Evolutionary conservation across 2,329 filamentous ascomycete species (phyloP).

Genomic region (Tolypocladium cylindrosporum): DNA sequence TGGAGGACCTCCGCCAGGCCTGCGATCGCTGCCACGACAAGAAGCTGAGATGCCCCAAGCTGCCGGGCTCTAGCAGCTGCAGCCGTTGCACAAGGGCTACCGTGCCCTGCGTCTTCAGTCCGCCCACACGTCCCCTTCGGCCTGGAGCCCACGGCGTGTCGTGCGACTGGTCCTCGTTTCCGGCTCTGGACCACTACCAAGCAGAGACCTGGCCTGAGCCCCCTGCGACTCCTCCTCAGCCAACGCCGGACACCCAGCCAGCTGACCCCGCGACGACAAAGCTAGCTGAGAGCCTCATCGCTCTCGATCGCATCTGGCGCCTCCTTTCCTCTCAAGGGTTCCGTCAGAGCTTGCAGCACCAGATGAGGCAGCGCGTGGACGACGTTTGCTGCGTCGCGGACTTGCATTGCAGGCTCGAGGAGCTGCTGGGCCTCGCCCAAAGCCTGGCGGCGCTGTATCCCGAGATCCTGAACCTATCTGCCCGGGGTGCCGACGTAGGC

Average conservation of each 20-base stretch:
- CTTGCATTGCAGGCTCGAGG: slow-evolving; percentile 19
- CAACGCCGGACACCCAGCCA: background rate
- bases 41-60: slow-evolving; percentile 34
- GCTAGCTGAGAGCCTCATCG: slow-evolving; percentile 11
- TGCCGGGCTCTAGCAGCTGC: slow-evolving; percentile 23
- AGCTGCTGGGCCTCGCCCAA: slow-evolving; percentile 22
- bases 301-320: slow-evolving; percentile 12
- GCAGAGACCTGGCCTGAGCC: background rate
- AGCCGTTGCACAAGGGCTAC: slow-evolving; percentile 31
- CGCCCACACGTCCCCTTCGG: slow-evolving; percentile 16
- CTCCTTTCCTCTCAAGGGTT: slow-evolving; percentile 2
- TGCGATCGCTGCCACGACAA: slow-evolving; percentile 37
- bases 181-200: slow-evolving; percentile 6
- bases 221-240: background rate
- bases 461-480: slow-evolving; percentile 9
- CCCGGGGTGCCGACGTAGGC: background rate
- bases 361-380: slow-evolving; percentile 12
- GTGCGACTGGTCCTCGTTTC: slow-evolving; percentile 13
- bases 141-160: background rate
- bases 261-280: slow-evolving; percentile 3
- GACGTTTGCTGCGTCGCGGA: slow-evolving; percentile 13
- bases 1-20: slow-evolving; percentile 15
- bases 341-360: slow-evolving; percentile 10
- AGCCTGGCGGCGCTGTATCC: slow-evolving; percentile 25
- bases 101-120: slow-evolving; percentile 31